Evolutionary conservation across 2,329 filamentous ascomycete species (phyloP), one percentile per base, ranked within the genome.

Genomic region (Myriosclerotinia curreyana): DNA sequence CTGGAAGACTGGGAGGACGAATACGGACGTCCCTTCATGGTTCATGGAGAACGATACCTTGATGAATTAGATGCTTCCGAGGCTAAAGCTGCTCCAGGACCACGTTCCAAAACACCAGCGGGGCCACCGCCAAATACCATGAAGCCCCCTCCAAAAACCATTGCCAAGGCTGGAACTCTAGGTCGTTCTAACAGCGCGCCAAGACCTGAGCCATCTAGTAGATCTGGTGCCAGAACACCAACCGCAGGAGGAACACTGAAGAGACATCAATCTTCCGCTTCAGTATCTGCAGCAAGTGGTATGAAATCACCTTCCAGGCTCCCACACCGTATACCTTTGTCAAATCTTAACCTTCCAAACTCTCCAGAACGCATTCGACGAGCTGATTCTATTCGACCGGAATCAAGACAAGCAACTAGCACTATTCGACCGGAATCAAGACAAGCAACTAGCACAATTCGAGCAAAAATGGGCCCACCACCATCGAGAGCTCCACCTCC

Each of bases 1-100:
- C 82, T 99, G 36, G 90, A 94, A 74, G 79, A 83, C 53, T 99
- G 92, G 87, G 95, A 99, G 75, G 89, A 96, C 61, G 95, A 98
- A 74, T 97, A 94, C 75, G 94, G 92, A 3, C 86, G 92, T 14
- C 91, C 93, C 4, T 99, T 99, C 81, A 81, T 96, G 53, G 93
- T 99, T 17, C 92, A 95, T 69, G 95, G 95, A 38, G 90, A 96
- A 73, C 84, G 91, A 69, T 99, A 97, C 74, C 82, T 99, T 44
- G 92, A 98, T 68, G 84, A 89, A 65, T 79, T 98, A n/a, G 89
- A 92, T 59, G 82, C 81, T 14, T 81, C 82, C 20, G 83, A 86
- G 34, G 73, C 82, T 14, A 85, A 79, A 69, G 83, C 83, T 68
- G 82, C 81, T 14, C 81, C 84, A 17, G 86, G 88, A 17, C 80